Evolutionary conservation across 768 basidiomycete genomes (phyloP), one percentile per base, ranked within the genome.

Genomic region (Xanthoconium stramineum): DNA sequence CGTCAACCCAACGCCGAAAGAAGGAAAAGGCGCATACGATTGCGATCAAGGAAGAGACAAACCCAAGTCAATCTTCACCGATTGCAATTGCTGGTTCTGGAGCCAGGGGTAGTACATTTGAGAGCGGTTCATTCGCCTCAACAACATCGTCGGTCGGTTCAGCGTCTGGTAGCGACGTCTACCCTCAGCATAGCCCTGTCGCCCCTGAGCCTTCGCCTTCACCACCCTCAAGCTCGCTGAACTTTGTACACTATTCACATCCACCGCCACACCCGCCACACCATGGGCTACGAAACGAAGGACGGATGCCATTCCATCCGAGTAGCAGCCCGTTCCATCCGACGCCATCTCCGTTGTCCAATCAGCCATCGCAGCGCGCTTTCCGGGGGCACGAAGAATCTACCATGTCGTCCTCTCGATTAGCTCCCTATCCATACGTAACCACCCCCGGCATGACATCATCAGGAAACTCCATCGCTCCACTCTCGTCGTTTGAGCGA

Each of bases 181-280:
- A 79, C 63, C 71, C 77, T 47, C 78, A 78, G 37, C 69, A 82
- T 44, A 73, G 76, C 50, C 74, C 76, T 46, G 68, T 77, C 55
- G 66, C 68, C 37, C 64, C 67, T 32, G 69, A 71, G 50, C 81
- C 84, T 2, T 87, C 86, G 17, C 86, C 87, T 19, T 86, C 87
- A n/a, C 87, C 88, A 17, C 83, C 84, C 6, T 76, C 81, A 17
- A 72, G 74, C 45, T 74, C 68, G 50, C 69, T 82, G 69, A 81
- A 73, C 57, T 88, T 86, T 69, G 78, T 81, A 42, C 83, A 85
- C 54, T 88, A 88, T 60, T 74, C 67, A 65, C 61, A 70, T 66
- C 62, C 75, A 62, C 58, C 71, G 35, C 58, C 71, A 62, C 66
- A 72, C 61, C 66, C 75, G 67, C 60, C 60, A 69, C 55, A 75